Evolutionary conservation across 331 rosid genomes (phyloP), one percentile per base, ranked within the genome.

Genomic region (Pyrus hybrid): DNA sequence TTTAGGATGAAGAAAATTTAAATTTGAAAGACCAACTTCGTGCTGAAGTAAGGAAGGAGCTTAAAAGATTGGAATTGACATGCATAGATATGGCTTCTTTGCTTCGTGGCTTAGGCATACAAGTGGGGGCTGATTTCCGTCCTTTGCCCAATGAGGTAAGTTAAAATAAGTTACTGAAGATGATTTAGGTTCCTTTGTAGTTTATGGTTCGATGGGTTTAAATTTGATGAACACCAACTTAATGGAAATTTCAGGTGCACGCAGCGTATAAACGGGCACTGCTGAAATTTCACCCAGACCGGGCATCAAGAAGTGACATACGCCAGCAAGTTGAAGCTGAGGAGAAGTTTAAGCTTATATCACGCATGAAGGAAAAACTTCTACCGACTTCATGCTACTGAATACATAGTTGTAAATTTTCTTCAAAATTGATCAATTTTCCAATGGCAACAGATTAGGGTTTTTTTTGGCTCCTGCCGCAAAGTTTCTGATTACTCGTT

Each of bases 251-350:
- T 84, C 88, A 93, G 98, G 92, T 93, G 70, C 89, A 86, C 2
- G 86, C 93, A 56, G 98, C 98, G 43, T 93, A 84, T 83, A 93
- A 84, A 79, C 85, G 83, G 64, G 98, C 98, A 22, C 32, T 93
- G 85, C 76, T 93, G 2, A 91, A 80, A 84, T 93, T 91, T 76
- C 98, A 93, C 73, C 98, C 98, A 0, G 98, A 93, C 60, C 88
- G 98, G 51, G 92, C 96, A 23, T 89, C 97, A 41, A 89, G 86
- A 86, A 70, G 85, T 4, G 92, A 89, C 68, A 77, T 88, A 21
- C 91, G 88, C 7, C 83, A 81, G 80, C 97, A 86, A 83, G 98
- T 91, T 72, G 98, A 91, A 68, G 90, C 97, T 1, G 98, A 93
- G 86, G 98, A 93, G 80, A 93, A 90, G 72, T 93, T 86, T 81